These are phyloP conservation scores for Echinosphaeria canescens DNA, from an alignment of 2,329 filamentous ascomycete species.

Conservation along the genomic window DNA sequence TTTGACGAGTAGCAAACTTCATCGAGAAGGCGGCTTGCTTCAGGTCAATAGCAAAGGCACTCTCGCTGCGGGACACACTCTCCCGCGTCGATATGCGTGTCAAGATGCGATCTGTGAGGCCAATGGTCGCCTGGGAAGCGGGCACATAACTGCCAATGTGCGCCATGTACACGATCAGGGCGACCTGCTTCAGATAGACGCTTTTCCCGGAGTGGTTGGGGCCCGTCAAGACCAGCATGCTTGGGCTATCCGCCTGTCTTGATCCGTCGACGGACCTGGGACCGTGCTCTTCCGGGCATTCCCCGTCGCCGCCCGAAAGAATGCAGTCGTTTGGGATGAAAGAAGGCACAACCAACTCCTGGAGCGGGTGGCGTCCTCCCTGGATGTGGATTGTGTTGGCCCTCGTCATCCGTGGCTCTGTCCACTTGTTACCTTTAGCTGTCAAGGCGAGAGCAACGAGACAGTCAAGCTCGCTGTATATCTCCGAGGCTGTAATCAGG, in stretches of 20 bases:
- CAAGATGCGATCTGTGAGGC: slow-evolving; percentile 80
- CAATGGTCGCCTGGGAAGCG: slow-evolving; percentile 52
- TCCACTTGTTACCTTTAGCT: slow-evolving; percentile 53
- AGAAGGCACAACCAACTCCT: slow-evolving; percentile 60
- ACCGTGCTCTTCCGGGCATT: background rate
- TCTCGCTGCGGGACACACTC: slow-evolving; percentile 34
- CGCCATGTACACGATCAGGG: slow-evolving; percentile 76
- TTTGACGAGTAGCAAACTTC: slow-evolving; percentile 51
- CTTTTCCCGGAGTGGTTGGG: slow-evolving; percentile 97
- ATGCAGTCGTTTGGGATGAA: slow-evolving; percentile 70
- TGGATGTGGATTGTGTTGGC: slow-evolving; percentile 53
- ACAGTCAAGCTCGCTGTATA: slow-evolving; percentile 75
- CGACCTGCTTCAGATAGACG: slow-evolving; percentile 83
- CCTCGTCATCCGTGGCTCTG: slow-evolving; percentile 43
- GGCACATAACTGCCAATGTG: slow-evolving; percentile 89
- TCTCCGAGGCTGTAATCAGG: slow-evolving; percentile 48
- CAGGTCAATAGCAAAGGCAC: slow-evolving; percentile 55
- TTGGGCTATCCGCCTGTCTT: slow-evolving; percentile 18
- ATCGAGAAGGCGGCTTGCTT: slow-evolving; percentile 68
- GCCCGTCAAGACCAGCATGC: slow-evolving; percentile 65
- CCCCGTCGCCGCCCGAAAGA: slow-evolving; percentile 35
- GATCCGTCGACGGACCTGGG: background rate
- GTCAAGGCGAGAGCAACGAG: slow-evolving; percentile 61
- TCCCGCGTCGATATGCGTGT: slow-evolving; percentile 63
- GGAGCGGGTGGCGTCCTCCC: slow-evolving; percentile 68